A percentile compares a stretch with the other conserved stretches of the same genome.
These are phyloP conservation scores for Teunomyces cretensis DNA, from an alignment of 805 yeast species.

Conservation along the genomic window DNA sequence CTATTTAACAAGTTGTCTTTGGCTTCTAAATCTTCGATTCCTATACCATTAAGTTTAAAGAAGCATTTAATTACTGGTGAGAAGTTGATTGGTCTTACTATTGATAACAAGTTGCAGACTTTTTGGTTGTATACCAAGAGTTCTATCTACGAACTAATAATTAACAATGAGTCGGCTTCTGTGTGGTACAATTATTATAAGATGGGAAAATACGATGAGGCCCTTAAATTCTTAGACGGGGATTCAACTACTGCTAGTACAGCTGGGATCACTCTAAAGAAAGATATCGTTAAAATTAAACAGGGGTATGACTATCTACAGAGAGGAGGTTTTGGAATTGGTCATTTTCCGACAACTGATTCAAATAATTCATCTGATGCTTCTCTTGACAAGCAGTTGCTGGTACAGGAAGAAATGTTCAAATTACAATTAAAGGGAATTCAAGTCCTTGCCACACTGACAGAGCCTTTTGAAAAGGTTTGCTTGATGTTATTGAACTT, in stretches of 20 bases:
- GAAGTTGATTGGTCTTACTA: slow-evolving; percentile 26
- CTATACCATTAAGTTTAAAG: slow-evolving; percentile 8
- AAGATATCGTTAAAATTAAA: slow-evolving; percentile 49
- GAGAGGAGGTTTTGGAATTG: slow-evolving; percentile 34
- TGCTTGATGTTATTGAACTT: slow-evolving; percentile 48
- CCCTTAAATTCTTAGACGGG: slow-evolving; percentile 10
- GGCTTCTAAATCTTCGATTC: slow-evolving; percentile 3
- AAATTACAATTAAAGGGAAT: slow-evolving; percentile 42
- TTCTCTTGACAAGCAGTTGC: not conserved
- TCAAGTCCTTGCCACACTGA: slow-evolving; percentile 54
- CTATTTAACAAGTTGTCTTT: slow-evolving; percentile 31
- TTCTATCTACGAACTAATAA: slow-evolving; percentile 68
- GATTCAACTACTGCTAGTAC: not conserved
- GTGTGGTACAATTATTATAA: slow-evolving; percentile 60
- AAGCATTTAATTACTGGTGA: slow-evolving; percentile 4
- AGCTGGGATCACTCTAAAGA: slow-evolving; percentile 15
- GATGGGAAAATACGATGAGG: slow-evolving; percentile 43
- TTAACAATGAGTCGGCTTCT: slow-evolving; percentile 66
- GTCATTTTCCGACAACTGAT: slow-evolving; percentile 5
- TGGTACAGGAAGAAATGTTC: slow-evolving; percentile 12
- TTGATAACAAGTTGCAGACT: slow-evolving; percentile 43
- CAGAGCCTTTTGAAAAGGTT: slow-evolving; percentile 67
- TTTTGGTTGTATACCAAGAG: slow-evolving; percentile 72
- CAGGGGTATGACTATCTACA: slow-evolving; percentile 51
- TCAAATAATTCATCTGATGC: not conserved